Evolutionary conservation across 1,284 basidiomycete species (phyloP), one percentile per base, ranked within the genome.

Genomic region (Gymnopus androsaceus): DNA sequence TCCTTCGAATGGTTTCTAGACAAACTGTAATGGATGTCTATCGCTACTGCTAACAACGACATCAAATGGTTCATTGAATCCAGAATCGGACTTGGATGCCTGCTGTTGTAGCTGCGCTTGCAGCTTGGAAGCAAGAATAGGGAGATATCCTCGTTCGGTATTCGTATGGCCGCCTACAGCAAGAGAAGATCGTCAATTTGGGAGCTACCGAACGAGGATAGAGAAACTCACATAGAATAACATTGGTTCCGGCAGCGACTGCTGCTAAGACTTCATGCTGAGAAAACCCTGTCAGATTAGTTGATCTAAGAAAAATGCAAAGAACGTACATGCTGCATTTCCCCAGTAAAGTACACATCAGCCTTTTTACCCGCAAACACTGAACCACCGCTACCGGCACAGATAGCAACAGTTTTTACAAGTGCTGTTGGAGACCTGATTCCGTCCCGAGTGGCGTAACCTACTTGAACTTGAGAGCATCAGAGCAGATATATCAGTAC

Each of bases 331-430:
- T 95, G 93, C 25, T 81, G 71, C 92, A 95, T 93, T 71, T 95
- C 94, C n/a, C 94, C 94, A 1, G 94, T 96, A 63, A 94, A 80
- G 68, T 91, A 91, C 25, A 94, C 80, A 68, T 95, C 92, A 40
- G 92, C 92, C 31, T 82, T 72, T 54, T 83, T 78, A 48, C 82
- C 86, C 38, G 78, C 69, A 37, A 96, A 79, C 70, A 94, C 76
- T 41, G 87, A 86, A 1, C 83, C 89, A 50, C 92, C 93, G 21
- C 88, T 87, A 27, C 93, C 93, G 30, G 92, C 93, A 69, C 93
- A 95, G 56, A 96, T 86, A 45, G 90, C 92, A 55, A 95, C 81
- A 27, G 80, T 77, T 60, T 71, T 69, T 49, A 85, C 67, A 49
- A 64, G 63, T 45, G 66, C 72, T 55, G 66, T 64, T 59, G 25